phyloP scores from a whole-genome alignment of 1,139 yeast species.

The Sugiyamaella neomexicana region DNA sequence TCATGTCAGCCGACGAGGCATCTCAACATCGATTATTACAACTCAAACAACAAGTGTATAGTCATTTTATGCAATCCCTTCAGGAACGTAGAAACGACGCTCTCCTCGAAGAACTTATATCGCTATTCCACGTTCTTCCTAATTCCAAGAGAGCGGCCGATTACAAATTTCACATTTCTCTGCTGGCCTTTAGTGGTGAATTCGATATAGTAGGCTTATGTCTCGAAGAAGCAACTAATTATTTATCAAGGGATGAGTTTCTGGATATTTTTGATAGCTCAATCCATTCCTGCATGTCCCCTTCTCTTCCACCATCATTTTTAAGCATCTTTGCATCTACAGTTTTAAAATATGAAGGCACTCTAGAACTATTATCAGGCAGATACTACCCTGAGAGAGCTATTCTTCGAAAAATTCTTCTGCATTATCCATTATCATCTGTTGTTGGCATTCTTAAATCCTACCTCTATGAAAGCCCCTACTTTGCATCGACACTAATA shows the following conservation, averaged over 20 bases:
- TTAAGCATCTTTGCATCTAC: slow-evolving; percentile 35
- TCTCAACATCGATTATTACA: background rate
- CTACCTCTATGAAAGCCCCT: background rate
- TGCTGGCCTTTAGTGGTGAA: slow-evolving; percentile 12
- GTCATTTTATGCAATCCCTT: background rate
- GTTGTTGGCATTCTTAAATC: background rate
- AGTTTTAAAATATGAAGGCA: slow-evolving; percentile 11
- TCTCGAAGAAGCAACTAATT: slow-evolving; percentile 6
- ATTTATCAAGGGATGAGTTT: slow-evolving; percentile 6
- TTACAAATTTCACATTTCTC: slow-evolving; percentile 12
- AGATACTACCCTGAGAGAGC: slow-evolving; percentile 22
- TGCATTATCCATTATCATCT: slow-evolving; percentile 8
- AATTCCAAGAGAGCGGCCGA: slow-evolving; percentile 1
- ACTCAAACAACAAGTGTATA: slow-evolving; percentile 8
- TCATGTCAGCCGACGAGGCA: slow-evolving; percentile 5
- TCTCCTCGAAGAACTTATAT: slow-evolving; percentile 13
- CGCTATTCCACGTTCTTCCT: slow-evolving; percentile 12
- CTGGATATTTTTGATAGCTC: slow-evolving; percentile 1
- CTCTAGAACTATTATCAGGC: slow-evolving; percentile 18
- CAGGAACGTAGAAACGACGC: background rate
- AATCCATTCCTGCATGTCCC: background rate
- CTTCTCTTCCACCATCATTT: slow-evolving; percentile 3
- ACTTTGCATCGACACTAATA: slow-evolving; percentile 20
- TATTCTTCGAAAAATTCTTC: slow-evolving; percentile 17
- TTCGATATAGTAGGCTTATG: slow-evolving; percentile 10